Conservation (phyloP, 768 basidiomycete species). For the Lyophyllum semitale region DNA sequence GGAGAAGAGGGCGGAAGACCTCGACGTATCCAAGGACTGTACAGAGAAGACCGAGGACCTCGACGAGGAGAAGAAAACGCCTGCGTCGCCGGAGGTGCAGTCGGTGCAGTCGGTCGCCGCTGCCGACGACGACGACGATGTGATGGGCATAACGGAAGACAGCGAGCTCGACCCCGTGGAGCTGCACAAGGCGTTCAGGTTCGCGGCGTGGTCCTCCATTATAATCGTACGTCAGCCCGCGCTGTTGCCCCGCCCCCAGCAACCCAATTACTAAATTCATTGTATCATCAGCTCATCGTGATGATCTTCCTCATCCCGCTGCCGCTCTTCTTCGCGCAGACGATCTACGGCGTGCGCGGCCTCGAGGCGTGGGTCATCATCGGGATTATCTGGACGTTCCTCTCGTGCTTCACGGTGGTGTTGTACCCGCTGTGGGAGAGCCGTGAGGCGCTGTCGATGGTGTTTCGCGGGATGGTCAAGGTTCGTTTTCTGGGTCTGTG, state of each 20-base stretch:
- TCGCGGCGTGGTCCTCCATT: slow-evolving; percentile 78
- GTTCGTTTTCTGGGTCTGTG: slow-evolving; percentile 31
- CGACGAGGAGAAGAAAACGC: slow-evolving; percentile 43
- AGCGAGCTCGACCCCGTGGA: slow-evolving; percentile 65
- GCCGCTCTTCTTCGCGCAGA: slow-evolving; percentile 82
- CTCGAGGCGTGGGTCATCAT: slow-evolving; percentile 81
- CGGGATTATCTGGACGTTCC: slow-evolving; percentile 84
- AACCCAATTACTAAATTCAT: background rate
- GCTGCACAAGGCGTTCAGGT: slow-evolving; percentile 74
- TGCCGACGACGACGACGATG: slow-evolving; percentile 35
- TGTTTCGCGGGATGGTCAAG: slow-evolving; percentile 64
- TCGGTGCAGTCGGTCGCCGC: too few relatives aligned
- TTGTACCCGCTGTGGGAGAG: slow-evolving; percentile 89
- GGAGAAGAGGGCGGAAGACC: slow-evolving; percentile 6
- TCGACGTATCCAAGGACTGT: too few relatives aligned
- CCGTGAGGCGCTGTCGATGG: slow-evolving; percentile 59
- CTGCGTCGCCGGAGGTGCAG: slow-evolving; percentile 19
- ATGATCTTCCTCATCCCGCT: slow-evolving; percentile 79
- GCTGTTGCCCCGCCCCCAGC: background rate
- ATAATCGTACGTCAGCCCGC: slow-evolving; percentile 47
- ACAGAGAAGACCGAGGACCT: too few relatives aligned
- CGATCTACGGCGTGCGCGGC: slow-evolving; percentile 64
- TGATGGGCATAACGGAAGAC: slow-evolving; percentile 39
- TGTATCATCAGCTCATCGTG: slow-evolving; percentile 53
- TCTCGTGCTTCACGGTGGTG: slow-evolving; percentile 74